phyloP scores from a whole-genome alignment of 2,329 filamentous ascomycete genomes.

The Scedosporium aurantiacum region DNA sequence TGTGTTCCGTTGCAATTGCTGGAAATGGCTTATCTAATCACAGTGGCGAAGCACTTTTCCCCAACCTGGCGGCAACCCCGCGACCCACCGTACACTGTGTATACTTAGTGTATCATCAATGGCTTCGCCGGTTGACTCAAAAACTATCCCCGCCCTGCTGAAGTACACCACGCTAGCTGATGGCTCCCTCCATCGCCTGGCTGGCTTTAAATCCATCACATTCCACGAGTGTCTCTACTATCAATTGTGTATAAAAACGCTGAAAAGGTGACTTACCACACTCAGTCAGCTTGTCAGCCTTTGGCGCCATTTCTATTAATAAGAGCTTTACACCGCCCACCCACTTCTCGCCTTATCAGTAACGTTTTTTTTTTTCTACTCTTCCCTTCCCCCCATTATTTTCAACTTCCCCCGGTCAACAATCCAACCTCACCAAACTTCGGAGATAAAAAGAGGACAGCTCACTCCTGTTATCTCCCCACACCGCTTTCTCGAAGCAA shows the following conservation, averaged over 20 bases:
- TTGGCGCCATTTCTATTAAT: background rate
- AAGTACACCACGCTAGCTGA: too few relatives aligned
- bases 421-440: background rate
- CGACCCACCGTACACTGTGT: background rate
- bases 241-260: background rate
- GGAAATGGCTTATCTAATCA: background rate
- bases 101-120: too few relatives aligned
- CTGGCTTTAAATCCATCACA: slow-evolving; percentile 1
- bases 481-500: background rate
- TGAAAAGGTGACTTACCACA: background rate
- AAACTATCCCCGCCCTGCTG: background rate
- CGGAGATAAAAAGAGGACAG: background rate
- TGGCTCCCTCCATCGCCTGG: background rate
- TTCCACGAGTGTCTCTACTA: slow-evolving; percentile 2
- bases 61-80: background rate
- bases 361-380: background rate
- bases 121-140: background rate
- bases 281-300: background rate
- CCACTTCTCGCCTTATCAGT: background rate
- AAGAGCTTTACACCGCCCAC: slow-evolving; percentile 1
- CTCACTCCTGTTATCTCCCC: background rate
- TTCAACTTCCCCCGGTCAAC: background rate
- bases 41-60: background rate
- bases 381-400: background rate
- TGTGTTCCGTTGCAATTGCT: too few relatives aligned